Evolutionary conservation across 495 filamentous ascomycete species (phyloP), one percentile per base, ranked within the genome.

Genomic region (Hypoxylon fragiforme): DNA sequence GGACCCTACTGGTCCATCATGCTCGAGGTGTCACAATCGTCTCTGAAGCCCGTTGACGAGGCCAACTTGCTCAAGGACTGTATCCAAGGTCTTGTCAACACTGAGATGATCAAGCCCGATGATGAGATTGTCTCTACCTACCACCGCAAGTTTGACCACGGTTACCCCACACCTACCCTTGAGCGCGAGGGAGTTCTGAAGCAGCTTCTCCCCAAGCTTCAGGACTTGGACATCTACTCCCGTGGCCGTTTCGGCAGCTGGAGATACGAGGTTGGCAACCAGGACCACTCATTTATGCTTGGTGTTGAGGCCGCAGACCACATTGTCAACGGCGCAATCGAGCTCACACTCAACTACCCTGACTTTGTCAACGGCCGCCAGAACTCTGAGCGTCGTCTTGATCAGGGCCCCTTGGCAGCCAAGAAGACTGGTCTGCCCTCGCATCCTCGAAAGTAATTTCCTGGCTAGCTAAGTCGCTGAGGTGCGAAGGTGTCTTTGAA

Each of bases 1-100:
- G 94, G 94, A 13, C 94, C 94, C 7, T 99, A 99, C 85, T 99
- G 94, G 94, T 97, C 92, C 51, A 94, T 99, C 80, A 99, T 99
- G 94, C 77, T 99, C 69, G 94, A 99, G 76, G 88, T 97, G 46
- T 97, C 95, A 36, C 91, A 97, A 72, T 97, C 94, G 32, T 83
- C 83, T 62, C 83, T 95, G 87, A 99, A 99, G 82, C 88, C 90
- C 11, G 89, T 97, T 21, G 84, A 97, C 75, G 73, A 85, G 62
- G 82, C 81, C 43, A 96, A 84, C 65, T 74, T 99, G 54, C 78
- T 99, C 55, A 78, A 77, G 60, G 92, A 97, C 66, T 92, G 83
- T 64, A 97, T 99, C 75, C 87, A 92, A 76, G 94, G 94, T 67
- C 88, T 97, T 39, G 77, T 99, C 82, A 96, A 95, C 82, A 97